These are phyloP conservation scores for Przewalskia tangutica DNA, from an alignment of 257 asterid species.

Conservation along the genomic window DNA sequence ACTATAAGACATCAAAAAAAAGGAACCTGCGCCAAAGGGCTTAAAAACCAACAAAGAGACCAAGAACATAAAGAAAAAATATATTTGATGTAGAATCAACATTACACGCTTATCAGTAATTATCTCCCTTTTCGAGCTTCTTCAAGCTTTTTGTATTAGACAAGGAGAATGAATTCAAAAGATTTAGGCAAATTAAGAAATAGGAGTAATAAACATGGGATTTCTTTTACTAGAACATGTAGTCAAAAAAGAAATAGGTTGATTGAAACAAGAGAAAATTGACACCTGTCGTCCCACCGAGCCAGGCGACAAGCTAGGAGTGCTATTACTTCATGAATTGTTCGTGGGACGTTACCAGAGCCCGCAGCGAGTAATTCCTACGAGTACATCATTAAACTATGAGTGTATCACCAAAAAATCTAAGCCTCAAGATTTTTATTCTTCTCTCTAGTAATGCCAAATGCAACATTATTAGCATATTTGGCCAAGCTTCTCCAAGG, in stretches of 20 bases:
- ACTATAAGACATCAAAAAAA: neutral
- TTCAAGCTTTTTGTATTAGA: neutral
- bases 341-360: conserved; percentile 68
- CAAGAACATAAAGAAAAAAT: neutral
- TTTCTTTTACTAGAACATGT: neutral
- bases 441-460: conserved; percentile 6
- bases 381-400: neutral
- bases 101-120: neutral
- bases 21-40: too few relatives aligned
- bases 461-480: neutral
- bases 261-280: neutral
- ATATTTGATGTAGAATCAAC: neutral
- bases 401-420: neutral
- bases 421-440: neutral
- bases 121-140: neutral
- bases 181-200: neutral
- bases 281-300: conserved; percentile 97
- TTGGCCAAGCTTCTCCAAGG: too few relatives aligned
- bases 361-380: conserved; percentile 87
- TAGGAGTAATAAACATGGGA: neutral
- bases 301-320: conserved; percentile 76
- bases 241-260: neutral
- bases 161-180: neutral
- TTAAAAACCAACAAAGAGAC: neutral
- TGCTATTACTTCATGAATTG: conserved; percentile 70